Base-by-base conservation (phyloP, 2,329 filamentous ascomycete genomes). In the Grosmannia huntii region DNA sequence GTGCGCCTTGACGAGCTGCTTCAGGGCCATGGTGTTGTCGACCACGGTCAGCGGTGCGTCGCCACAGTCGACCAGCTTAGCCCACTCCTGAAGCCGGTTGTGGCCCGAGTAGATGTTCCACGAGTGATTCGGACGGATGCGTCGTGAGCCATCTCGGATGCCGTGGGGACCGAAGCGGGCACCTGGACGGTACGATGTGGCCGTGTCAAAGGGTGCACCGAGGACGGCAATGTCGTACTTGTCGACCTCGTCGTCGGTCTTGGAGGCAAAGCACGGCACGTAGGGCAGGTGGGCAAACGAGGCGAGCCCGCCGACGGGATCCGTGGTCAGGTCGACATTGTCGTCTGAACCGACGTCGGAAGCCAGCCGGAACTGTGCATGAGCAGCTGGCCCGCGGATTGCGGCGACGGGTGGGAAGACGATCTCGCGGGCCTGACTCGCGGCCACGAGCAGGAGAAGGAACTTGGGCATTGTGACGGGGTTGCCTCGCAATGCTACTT, bases 11-110 rank as follows among this genome's bases (percentile, higher is more conserved):
- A 81, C 85, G 77, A 92, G 87, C 68, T 91, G 87, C 16, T 79
- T 78, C 58, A 91, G 73, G 0, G 89, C 88, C 0, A 90, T 73
- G 0, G 75, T 81, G 68, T 91, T 92, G 70, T 92, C 87, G 62
- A 91, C 84, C 12, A 85, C 87, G 0, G 85, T 89, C 60, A 90
- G 75, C 1, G 85, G 86, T 58, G 89, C 87, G 64, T 92, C 88
- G 36, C 89, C 89, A 66, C 88, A 91, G 71, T 92, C 88, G 44
- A 89, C 77, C 53, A 92, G 77, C 16, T 74, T 82, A 0, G 86
- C 85, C 84, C 86, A 90, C n/a, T 81, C 85, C 28, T 75, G 73
- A 68, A 88, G 87, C 0, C 86, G 83, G 65, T 90, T 90, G 58
- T 66, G 69, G n/a, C 66, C 70, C 12, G 66, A 66, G 56, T 67